Conservation (phyloP, 371 early-diverging fungal species). For the Mucor ambiguus region DNA sequence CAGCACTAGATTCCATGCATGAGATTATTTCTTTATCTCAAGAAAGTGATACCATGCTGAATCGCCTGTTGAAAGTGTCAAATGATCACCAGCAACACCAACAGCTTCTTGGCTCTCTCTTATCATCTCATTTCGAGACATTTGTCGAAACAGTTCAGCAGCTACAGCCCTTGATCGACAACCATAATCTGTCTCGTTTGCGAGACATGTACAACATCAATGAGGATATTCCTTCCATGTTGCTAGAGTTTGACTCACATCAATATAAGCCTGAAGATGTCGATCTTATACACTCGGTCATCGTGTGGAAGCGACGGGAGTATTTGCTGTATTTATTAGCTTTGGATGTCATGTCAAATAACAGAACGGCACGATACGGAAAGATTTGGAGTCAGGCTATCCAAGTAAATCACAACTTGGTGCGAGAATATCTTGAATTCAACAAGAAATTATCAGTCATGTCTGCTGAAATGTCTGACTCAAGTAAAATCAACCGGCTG, state of each 20-base stretch:
- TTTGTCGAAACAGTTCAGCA: conserved; percentile 17
- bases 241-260: conserved; percentile 7
- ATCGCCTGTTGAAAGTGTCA: conserved; percentile 12
- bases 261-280: conserved; percentile 15
- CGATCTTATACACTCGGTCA: conserved; percentile 23
- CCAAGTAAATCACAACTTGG: conserved; percentile 25
- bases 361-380: conserved; percentile 37
- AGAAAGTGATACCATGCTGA: conserved; percentile 30
- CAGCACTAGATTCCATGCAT: conserved; percentile 34
- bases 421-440: conserved; percentile 22
- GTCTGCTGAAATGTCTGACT: neutral
- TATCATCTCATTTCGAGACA: conserved; percentile 24
- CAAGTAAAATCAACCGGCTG: neutral
- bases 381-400: conserved; percentile 37
- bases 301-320: conserved; percentile 45
- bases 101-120: conserved; percentile 13
- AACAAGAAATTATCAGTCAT: conserved; percentile 6
- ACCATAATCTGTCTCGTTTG: conserved; percentile 31
- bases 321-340: conserved; percentile 45
- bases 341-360: conserved; percentile 46
- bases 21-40: conserved; percentile 34
- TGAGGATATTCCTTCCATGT: conserved; percentile 12
- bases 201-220: conserved; percentile 46
- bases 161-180: conserved; percentile 34
- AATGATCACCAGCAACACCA: conserved; percentile 12